phyloP scores from a whole-genome alignment of 2,329 filamentous ascomycete species.

The Coniochaeta hoffmannii region DNA sequence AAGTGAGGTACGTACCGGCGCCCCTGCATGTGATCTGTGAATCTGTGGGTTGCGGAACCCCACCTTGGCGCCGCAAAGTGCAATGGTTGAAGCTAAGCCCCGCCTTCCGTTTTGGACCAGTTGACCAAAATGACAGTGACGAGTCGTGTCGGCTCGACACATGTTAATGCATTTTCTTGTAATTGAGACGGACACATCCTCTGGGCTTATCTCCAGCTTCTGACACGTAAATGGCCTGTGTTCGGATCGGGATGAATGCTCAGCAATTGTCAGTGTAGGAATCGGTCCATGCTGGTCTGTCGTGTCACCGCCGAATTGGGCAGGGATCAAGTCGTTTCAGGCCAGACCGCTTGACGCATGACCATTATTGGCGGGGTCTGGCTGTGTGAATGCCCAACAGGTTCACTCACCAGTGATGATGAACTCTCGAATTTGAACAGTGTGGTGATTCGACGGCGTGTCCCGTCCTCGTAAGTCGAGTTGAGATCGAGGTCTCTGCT shows the following conservation, averaged over 20 bases:
- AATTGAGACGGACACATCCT: too few species aligned
- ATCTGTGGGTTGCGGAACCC: neutral
- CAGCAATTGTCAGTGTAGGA: too few species aligned
- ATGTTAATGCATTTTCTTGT: too few species aligned
- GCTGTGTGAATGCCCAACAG: neutral
- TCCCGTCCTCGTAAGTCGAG: too few species aligned
- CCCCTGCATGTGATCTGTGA: neutral
- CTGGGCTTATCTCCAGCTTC: too few species aligned
- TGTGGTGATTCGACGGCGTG: too few species aligned
- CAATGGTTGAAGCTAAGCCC: slow-evolving; percentile 1
- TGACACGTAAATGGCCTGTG: too few species aligned
- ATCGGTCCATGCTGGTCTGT: neutral
- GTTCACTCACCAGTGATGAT: neutral
- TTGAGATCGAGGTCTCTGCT: too few species aligned
- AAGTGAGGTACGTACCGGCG: neutral
- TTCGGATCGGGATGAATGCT: too few species aligned
- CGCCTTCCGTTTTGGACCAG: neutral
- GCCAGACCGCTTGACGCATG: neutral
- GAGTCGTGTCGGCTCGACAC: too few species aligned
- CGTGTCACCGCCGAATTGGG: slow-evolving; percentile 6
- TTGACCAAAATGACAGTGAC: too few species aligned
- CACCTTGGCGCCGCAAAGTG: neutral
- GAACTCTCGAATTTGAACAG: neutral
- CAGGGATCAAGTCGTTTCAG: neutral
- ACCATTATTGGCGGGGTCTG: neutral